Percentiles rank a stretch among this genome's conserved stretches.
These are phyloP conservation scores for Quercus tomentella DNA, from an alignment of 331 rosid species.

Conservation along the genomic window DNA sequence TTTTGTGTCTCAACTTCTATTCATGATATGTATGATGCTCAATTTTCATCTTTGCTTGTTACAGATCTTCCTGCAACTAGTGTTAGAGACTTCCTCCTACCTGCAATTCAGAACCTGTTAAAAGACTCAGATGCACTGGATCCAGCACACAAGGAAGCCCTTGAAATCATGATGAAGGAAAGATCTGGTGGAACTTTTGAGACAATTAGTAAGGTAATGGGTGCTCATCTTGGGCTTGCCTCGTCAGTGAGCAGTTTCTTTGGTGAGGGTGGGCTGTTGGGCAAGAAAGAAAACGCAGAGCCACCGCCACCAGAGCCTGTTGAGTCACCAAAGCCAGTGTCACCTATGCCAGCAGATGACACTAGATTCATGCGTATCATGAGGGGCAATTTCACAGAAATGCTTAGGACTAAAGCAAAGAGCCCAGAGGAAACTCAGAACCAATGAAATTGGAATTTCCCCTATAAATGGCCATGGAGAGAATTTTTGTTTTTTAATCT, in stretches of 20 bases:
- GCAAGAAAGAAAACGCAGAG: conserved; percentile 69
- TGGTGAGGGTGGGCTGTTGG: conserved; percentile 81
- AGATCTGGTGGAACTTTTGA: conserved; percentile 94
- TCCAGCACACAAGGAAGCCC: conserved; percentile 99
- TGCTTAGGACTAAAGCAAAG: conserved; percentile 82
- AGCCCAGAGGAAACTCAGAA: conserved; percentile 56
- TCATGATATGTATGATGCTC: conserved; percentile 1
- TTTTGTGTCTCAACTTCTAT: background rate
- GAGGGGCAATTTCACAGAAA: conserved; percentile 81
- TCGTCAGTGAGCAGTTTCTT: conserved; percentile 82
- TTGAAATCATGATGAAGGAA: conserved; percentile 92
- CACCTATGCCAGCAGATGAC: conserved; percentile 49
- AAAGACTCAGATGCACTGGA: conserved; percentile 79
- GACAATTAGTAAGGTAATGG: conserved; percentile 87
- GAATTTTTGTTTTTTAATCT: conserved; percentile 2
- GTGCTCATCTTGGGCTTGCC: conserved; percentile 83
- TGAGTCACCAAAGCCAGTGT: conserved; percentile 40
- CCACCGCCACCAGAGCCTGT: conserved; percentile 33
- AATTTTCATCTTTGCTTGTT: conserved; percentile 15
- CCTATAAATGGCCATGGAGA: background rate
- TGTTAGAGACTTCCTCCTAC: conserved; percentile 74
- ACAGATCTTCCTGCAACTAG: conserved; percentile 67
- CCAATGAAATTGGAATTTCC: conserved; percentile 24
- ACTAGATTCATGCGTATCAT: conserved; percentile 89
- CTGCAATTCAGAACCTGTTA: conserved; percentile 78